Conservation (phyloP, 176 grass and related monocot genomes). For the Otatea glauca region DNA sequence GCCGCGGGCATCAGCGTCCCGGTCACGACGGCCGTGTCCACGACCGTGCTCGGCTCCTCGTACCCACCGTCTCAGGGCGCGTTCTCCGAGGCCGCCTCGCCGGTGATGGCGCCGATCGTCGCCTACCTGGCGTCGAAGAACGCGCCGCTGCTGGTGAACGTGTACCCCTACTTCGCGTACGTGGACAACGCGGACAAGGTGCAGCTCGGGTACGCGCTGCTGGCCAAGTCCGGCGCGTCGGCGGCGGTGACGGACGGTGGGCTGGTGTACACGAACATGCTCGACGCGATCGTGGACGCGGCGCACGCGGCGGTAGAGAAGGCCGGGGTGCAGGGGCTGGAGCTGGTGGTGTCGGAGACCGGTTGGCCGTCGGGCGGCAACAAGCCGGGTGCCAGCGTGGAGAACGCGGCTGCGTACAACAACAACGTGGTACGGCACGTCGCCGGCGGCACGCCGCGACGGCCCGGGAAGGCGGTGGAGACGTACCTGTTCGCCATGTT, state of each 20-base stretch:
- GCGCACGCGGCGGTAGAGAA: constrained; percentile 85
- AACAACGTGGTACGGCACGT: constrained; percentile 78
- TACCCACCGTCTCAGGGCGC: constrained; percentile 74
- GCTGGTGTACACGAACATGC: constrained; percentile 83
- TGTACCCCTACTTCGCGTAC: constrained; percentile 91
- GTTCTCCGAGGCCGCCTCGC: constrained; percentile 58
- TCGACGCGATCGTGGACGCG: constrained; percentile 92
- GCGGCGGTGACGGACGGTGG: constrained; percentile 52
- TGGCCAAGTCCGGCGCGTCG: constrained; percentile 39
- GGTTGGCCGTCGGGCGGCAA: constrained; percentile 90
- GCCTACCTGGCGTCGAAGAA: constrained; percentile 51
- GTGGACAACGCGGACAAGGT: constrained; percentile 39
- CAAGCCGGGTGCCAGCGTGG: constrained; percentile 54
- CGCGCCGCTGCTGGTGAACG: constrained; percentile 75
- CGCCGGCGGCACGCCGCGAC: constrained; percentile 64
- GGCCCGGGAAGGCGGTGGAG: constrained; percentile 71
- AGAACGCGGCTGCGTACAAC: constrained; percentile 84
- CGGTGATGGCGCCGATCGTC: constrained; percentile 57
- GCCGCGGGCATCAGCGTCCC: constrained; percentile 57
- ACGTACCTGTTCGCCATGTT: constrained; percentile 98
- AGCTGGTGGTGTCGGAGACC: constrained; percentile 90
- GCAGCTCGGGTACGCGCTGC: constrained; percentile 78
- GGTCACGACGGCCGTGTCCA: constrained; percentile 73
- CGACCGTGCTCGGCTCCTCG: constrained; percentile 54
- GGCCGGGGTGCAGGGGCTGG: constrained; percentile 51